Conservation (phyloP, 768 basidiomycete genomes). For the Tulasnella sp. region DNA sequence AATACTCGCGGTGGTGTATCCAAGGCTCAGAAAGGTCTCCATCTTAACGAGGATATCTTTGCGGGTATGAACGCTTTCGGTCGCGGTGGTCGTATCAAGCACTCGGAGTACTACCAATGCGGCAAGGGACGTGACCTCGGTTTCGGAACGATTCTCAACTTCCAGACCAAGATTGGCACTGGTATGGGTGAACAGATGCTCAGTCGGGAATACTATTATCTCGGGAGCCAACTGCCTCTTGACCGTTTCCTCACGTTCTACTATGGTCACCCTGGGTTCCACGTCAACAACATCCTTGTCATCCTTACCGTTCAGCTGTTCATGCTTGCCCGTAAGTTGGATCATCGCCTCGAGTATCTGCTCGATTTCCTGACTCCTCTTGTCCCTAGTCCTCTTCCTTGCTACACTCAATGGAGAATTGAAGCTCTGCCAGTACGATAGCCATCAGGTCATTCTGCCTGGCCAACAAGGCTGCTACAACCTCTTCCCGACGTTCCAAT, state of each 20-base stretch:
- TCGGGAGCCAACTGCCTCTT: slow-evolving; percentile 93
- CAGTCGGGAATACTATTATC: slow-evolving; percentile 95
- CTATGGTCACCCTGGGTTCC: slow-evolving; percentile 98
- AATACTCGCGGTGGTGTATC: slow-evolving; percentile 95
- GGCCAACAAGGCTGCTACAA: slow-evolving; percentile 87
- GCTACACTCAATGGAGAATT: slow-evolving; percentile 80
- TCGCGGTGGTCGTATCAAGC: slow-evolving; percentile 93
- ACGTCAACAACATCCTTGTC: slow-evolving; percentile 99
- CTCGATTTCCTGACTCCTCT: slow-evolving; percentile 18
- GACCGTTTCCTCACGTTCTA: slow-evolving; percentile 99
- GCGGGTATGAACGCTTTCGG: slow-evolving; percentile 98
- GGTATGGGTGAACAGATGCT: slow-evolving; percentile 99
- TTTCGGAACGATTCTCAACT: slow-evolving; percentile 97
- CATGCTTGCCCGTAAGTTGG: slow-evolving; percentile 67
- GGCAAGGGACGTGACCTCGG: slow-evolving; percentile 98
- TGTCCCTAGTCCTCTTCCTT: slow-evolving; percentile 69
- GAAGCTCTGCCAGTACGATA: slow-evolving; percentile 63
- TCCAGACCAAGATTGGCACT: slow-evolving; percentile 99
- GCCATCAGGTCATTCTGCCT: slow-evolving; percentile 55
- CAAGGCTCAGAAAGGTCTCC: slow-evolving; percentile 96
- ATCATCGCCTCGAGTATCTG: not conserved
- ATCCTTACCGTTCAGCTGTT: slow-evolving; percentile 94
- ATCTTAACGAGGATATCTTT: slow-evolving; percentile 98
- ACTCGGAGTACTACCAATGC: slow-evolving; percentile 98
- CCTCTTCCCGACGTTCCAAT: slow-evolving; percentile 79